phyloP scores from a whole-genome alignment of 2,329 filamentous ascomycete species.

The Ceratocystis cubensis region DNA sequence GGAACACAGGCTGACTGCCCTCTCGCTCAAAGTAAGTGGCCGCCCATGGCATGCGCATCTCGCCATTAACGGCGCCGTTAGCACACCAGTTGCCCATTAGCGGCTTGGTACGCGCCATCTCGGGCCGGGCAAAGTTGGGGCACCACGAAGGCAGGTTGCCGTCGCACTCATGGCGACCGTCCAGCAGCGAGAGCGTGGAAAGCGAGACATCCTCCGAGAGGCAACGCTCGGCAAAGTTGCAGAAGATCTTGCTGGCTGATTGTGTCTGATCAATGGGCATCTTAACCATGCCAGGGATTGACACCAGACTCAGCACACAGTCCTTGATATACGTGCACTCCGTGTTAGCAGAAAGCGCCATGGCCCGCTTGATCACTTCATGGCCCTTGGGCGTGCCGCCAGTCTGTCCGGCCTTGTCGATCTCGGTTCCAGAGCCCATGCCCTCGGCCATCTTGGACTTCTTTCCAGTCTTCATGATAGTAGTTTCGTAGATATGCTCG shows the following conservation, averaged over 20 bases:
- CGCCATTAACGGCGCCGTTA: constrained; percentile 17
- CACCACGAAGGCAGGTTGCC: constrained; percentile 19
- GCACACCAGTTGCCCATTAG: constrained; percentile 15
- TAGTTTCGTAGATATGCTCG: constrained; percentile 7
- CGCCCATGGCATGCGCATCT: constrained; percentile 17
- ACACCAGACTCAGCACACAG: constrained; percentile 15
- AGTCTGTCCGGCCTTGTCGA: not conserved
- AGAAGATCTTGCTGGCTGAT: constrained; percentile 13
- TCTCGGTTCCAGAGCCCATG: constrained; percentile 7
- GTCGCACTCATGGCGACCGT: constrained; percentile 15
- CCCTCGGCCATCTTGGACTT: not conserved
- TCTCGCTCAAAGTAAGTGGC: constrained; percentile 20
- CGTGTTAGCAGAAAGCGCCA: constrained; percentile 12
- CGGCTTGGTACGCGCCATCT: constrained; percentile 6
- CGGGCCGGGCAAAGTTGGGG: constrained; percentile 17
- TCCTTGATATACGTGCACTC: constrained; percentile 17
- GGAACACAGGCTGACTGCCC: constrained; percentile 8
- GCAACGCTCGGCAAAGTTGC: constrained; percentile 16
- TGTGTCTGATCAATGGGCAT: constrained; percentile 7
- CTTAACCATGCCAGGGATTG: constrained; percentile 14
- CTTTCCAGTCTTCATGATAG: constrained; percentile 1
- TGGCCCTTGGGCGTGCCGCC: constrained; percentile 11
- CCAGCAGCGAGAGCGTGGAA: constrained; percentile 16
- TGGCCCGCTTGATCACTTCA: constrained; percentile 4
- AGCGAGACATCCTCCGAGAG: constrained; percentile 16